These are phyloP conservation scores for Boletus edulis DNA, from an alignment of 768 basidiomycete species.

Conservation along the genomic window DNA sequence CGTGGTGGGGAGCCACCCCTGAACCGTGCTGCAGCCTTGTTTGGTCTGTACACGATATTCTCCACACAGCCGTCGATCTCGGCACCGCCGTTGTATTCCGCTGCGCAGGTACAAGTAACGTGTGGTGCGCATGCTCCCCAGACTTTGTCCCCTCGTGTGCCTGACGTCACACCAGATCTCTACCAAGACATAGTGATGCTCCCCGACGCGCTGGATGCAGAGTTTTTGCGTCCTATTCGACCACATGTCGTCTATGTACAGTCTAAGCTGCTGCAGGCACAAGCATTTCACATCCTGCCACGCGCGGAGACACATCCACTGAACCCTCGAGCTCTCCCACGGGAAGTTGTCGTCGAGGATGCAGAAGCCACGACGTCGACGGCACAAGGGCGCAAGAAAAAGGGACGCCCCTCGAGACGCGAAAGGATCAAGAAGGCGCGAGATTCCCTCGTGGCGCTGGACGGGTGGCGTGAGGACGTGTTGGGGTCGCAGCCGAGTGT, in stretches of 20 bases:
- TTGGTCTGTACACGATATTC: slow-evolving; percentile 69
- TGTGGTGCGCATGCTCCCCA: slow-evolving; percentile 40
- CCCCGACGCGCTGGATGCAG: slow-evolving; percentile 42
- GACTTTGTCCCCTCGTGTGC: background rate
- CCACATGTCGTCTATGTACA: slow-evolving; percentile 52
- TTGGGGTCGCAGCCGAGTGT: slow-evolving; percentile 24
- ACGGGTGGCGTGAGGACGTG: slow-evolving; percentile 42
- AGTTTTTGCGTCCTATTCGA: slow-evolving; percentile 43
- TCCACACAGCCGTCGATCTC: slow-evolving; percentile 61
- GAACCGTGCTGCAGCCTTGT: slow-evolving; percentile 58
- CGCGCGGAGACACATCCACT: slow-evolving; percentile 44
- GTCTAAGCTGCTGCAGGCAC: slow-evolving; percentile 43
- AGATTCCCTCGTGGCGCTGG: slow-evolving; percentile 46
- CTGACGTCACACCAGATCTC: slow-evolving; percentile 46
- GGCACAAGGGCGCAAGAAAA: slow-evolving; percentile 42
- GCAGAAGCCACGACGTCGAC: slow-evolving; percentile 5
- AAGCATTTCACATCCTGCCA: slow-evolving; percentile 63
- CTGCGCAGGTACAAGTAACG: slow-evolving; percentile 60
- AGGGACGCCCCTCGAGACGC: slow-evolving; percentile 61
- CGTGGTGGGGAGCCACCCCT: slow-evolving; percentile 49
- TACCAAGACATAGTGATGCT: slow-evolving; percentile 49
- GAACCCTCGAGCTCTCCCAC: slow-evolving; percentile 65
- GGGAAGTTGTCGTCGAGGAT: slow-evolving; percentile 58
- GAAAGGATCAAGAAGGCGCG: slow-evolving; percentile 57
- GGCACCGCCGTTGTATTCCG: slow-evolving; percentile 46